These are phyloP conservation scores for Cystobasidium tubakii DNA, from an alignment of 768 basidiomycete genomes.

Conservation along the genomic window DNA sequence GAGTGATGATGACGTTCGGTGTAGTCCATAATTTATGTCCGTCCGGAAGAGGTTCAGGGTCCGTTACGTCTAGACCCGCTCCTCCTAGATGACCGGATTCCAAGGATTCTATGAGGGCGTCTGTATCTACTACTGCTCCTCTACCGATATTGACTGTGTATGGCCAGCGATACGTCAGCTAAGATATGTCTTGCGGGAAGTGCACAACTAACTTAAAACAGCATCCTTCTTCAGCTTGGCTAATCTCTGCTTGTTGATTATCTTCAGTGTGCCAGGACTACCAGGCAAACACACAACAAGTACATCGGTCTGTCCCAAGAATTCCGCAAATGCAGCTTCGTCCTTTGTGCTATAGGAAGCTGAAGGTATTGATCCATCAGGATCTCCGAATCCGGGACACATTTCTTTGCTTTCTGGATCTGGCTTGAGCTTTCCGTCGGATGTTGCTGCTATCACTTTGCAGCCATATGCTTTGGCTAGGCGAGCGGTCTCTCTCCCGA, in stretches of 20 bases:
- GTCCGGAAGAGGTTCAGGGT: constrained; percentile 50
- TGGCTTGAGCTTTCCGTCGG: constrained; percentile 22
- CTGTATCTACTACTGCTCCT: constrained; percentile 28
- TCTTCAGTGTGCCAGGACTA: constrained; percentile 3
- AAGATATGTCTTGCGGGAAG: background rate
- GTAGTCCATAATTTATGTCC: constrained; percentile 49
- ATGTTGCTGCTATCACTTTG: constrained; percentile 34
- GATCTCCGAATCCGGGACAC: constrained; percentile 32
- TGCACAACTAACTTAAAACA: constrained; percentile 9
- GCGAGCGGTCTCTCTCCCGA: constrained; percentile 30
- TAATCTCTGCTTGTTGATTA: constrained; percentile 19
- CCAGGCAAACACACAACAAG: constrained; percentile 29
- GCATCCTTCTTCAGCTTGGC: constrained; percentile 35
- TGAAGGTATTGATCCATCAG: constrained; percentile 30
- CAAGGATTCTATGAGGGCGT: constrained; percentile 26
- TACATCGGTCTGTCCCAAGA: constrained; percentile 32
- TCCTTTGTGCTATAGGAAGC: constrained; percentile 24
- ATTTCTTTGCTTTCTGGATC: constrained; percentile 19
- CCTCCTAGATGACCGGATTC: constrained; percentile 21
- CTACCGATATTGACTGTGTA: constrained; percentile 32
- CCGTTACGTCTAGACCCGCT: constrained; percentile 46
- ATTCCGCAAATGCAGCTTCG: constrained; percentile 26
- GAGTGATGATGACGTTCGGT: constrained; percentile 49
- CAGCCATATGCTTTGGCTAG: constrained; percentile 35
- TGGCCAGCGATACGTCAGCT: background rate